A percentile compares a stretch with the other conserved stretches of the same genome.
phyloP scores from a whole-genome alignment of 441 rosid genomes.

The Populus hybrid region DNA sequence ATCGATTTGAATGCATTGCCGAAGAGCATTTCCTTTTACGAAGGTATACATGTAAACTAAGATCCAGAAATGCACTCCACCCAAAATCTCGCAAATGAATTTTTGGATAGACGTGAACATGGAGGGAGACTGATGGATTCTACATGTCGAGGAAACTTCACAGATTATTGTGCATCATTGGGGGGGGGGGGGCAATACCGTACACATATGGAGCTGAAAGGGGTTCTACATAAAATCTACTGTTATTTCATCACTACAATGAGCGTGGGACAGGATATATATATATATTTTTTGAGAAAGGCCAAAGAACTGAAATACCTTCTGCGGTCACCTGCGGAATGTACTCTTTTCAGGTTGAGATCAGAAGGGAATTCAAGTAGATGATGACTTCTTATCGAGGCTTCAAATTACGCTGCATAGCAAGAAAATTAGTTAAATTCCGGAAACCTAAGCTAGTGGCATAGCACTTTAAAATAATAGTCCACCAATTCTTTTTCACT shows the following conservation, averaged over 20 bases:
- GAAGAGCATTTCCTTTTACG: too few relatives aligned
- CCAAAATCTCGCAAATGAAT: not conserved
- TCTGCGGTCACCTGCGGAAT: constrained; percentile 16
- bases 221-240: constrained; percentile 9
- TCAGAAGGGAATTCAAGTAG: constrained; percentile 11
- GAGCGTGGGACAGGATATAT: not conserved
- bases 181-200: not conserved
- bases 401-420: constrained; percentile 64
- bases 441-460: not conserved
- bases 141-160: not conserved
- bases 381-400: constrained; percentile 33
- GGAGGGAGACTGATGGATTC: too few relatives aligned
- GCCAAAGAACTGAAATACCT: constrained; percentile 24
- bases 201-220: not conserved
- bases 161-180: not conserved
- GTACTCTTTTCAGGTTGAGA: constrained; percentile 9
- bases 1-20: too few relatives aligned
- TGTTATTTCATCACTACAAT: constrained; percentile 16
- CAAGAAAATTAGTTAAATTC: constrained; percentile 11
- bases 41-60: not conserved
- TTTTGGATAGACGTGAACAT: not conserved
- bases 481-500: not conserved
- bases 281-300: not conserved
- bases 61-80: not conserved
- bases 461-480: not conserved